A percentile compares a stretch with the other conserved stretches of the same genome.
phyloP scores from a whole-genome alignment of 2,329 filamentous ascomycete genomes.

The Xylariaceae sp. region DNA sequence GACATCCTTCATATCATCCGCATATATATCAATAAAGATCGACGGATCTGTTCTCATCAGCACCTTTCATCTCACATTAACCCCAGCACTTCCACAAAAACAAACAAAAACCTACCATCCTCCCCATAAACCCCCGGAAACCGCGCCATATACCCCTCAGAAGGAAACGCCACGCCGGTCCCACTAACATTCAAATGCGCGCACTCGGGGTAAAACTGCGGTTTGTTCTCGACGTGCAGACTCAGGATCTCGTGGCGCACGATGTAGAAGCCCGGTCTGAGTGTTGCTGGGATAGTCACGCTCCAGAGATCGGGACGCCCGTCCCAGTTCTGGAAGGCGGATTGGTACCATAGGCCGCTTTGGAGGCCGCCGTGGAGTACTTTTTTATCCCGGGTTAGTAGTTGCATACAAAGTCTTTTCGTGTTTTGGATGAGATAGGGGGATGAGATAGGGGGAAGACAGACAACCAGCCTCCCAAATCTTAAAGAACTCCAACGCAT shows the following conservation, averaged over 20 bases:
- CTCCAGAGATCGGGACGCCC: slow-evolving; percentile 39
- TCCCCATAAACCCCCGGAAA: slow-evolving; percentile 36
- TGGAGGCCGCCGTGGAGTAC: slow-evolving; percentile 32
- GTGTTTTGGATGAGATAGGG: neutral
- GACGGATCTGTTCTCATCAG: slow-evolving; percentile 30
- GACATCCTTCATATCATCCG: slow-evolving; percentile 30
- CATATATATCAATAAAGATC: slow-evolving; percentile 37
- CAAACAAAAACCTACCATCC: slow-evolving; percentile 29
- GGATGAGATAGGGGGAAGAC: neutral
- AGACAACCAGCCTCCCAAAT: slow-evolving; percentile 35
- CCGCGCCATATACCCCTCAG: slow-evolving; percentile 28
- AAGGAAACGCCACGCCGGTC: slow-evolving; percentile 27
- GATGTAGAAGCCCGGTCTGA: slow-evolving; percentile 45
- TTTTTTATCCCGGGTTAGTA: neutral
- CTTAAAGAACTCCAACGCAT: slow-evolving; percentile 36
- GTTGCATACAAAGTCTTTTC: too few relatives aligned
- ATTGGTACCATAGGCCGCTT: slow-evolving; percentile 37
- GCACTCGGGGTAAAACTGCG: slow-evolving; percentile 41
- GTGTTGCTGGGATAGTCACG: slow-evolving; percentile 39
- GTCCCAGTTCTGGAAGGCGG: slow-evolving; percentile 37
- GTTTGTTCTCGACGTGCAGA: slow-evolving; percentile 44
- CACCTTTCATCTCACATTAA: slow-evolving; percentile 1
- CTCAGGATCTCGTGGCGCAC: slow-evolving; percentile 50
- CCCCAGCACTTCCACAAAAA: neutral
- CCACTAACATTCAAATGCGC: slow-evolving; percentile 36